Evolutionary conservation across 495 filamentous ascomycete genomes (phyloP).

Genomic region (Aspergillus coremiiformis): DNA sequence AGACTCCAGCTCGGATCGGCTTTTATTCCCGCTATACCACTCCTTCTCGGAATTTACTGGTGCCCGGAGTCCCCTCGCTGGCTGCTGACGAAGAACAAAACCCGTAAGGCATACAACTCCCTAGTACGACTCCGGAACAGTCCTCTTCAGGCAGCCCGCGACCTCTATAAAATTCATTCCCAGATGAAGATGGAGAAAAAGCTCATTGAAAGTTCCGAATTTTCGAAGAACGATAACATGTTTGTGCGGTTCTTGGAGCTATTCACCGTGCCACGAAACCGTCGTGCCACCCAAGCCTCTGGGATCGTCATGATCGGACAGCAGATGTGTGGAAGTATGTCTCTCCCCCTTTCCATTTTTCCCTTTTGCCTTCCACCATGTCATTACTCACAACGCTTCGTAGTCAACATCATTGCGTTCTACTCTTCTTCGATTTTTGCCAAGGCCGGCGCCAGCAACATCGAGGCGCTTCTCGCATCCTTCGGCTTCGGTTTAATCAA

Average conservation of each 20-base stretch:
- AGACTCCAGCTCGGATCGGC: constrained; percentile 68
- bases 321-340: constrained; percentile 66
- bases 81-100: constrained; percentile 56
- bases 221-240: constrained; percentile 9
- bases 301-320: constrained; percentile 57
- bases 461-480: constrained; percentile 57
- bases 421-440: constrained; percentile 67
- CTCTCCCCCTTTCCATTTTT: not conserved
- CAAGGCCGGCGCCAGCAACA: constrained; percentile 48
- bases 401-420: constrained; percentile 59
- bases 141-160: constrained; percentile 63
- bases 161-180: constrained; percentile 68
- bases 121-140: constrained; percentile 55
- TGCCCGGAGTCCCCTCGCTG: constrained; percentile 53
- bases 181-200: constrained; percentile 38
- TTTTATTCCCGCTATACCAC: constrained; percentile 65
- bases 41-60: constrained; percentile 58
- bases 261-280: constrained; percentile 50
- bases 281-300: constrained; percentile 48
- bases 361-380: not conserved
- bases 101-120: constrained; percentile 55
- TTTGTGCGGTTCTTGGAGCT: constrained; percentile 37
- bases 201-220: constrained; percentile 31
- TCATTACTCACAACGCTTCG: not conserved
- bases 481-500: constrained; percentile 74